Base-by-base conservation (phyloP, 495 filamentous ascomycete species). In the Podospora sp. region DNA sequence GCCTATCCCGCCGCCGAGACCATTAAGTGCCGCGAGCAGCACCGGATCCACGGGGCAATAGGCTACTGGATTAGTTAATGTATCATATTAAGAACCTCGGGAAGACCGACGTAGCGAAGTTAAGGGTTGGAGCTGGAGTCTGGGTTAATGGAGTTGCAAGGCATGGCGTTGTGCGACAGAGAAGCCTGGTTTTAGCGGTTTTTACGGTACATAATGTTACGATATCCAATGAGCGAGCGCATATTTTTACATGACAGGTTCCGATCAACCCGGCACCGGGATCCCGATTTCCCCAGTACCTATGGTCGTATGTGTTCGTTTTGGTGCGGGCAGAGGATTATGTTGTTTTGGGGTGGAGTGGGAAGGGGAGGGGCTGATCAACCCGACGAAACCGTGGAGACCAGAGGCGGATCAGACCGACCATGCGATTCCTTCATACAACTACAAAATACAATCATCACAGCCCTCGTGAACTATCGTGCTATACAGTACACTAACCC, bases 211-310 rank as follows among this genome's bases (percentile, higher is more conserved):
- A 59, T 59, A 59, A 59, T 59, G 27, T 59, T 8, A 33, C 29
- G 27, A 46, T 46, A 46, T 46, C 40, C 40, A 46, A 46, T 46
- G 40, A 46, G 29, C 29, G 29, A 33, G 29, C 29, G 8, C 29
- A 33, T 33, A 33, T 33, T 33, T 33, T n/a, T n/a, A n/a, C n/a
- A n/a, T n/a, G n/a, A n/a, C n/a, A n/a, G n/a, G n/a, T n/a, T n/a
- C n/a, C n/a, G n/a, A n/a, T n/a, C n/a, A n/a, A n/a, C n/a, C n/a
- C n/a, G n/a, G n/a, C n/a, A n/a, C n/a, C 80, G 81, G 81, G 80
- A 80, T 79, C 75, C 80, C 81, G 77, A 77, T 69, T 76, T 76
- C 66, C 80, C 81, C 68, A 72, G 33, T 72, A 71, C 69, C 65
- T 82, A 71, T 81, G 79, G 78, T 79, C 79, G 80, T 80, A 82